Evolutionary conservation across 2,329 filamentous ascomycete species (phyloP).

Genomic region (Aspergillus pseudoglaucus): DNA sequence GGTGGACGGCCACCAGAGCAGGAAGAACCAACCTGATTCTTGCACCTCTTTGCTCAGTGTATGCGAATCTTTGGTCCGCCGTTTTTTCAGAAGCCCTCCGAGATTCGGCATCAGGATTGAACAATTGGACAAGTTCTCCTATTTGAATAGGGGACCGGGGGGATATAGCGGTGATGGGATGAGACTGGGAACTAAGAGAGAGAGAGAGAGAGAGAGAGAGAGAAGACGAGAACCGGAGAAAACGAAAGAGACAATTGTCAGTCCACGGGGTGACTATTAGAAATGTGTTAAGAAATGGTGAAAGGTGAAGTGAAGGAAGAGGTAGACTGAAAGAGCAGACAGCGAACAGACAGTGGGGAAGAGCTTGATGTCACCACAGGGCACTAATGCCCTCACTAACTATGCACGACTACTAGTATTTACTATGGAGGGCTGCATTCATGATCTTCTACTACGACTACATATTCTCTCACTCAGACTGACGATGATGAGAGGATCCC

Average conservation of each 20-base stretch:
- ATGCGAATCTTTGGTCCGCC: constrained; percentile 85
- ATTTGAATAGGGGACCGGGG: neutral
- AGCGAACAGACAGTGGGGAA: neutral
- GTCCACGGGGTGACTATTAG: too few species aligned
- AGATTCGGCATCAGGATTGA: constrained; percentile 72
- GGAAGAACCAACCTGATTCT: constrained; percentile 41
- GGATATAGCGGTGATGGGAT: neutral
- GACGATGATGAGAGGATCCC: too few species aligned
- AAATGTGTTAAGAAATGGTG: neutral
- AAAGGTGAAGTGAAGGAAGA: neutral
- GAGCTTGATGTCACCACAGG: neutral
- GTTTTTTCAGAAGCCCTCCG: constrained; percentile 90
- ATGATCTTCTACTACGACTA: too few species aligned
- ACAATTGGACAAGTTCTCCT: constrained; percentile 5
- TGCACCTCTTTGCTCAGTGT: constrained; percentile 52
- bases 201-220: neutral
- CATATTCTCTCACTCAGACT: too few species aligned
- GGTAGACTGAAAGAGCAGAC: too few species aligned
- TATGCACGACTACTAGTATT: too few species aligned
- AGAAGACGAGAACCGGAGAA: constrained; percentile 4
- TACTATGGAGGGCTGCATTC: too few species aligned
- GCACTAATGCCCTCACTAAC: too few species aligned
- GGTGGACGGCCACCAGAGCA: constrained; percentile 39
- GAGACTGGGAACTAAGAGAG: constrained; percentile 3
- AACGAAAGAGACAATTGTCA: constrained; percentile 1